Conservation (phyloP, 257 asterid genomes). For the Nicotiana attenuata region DNA sequence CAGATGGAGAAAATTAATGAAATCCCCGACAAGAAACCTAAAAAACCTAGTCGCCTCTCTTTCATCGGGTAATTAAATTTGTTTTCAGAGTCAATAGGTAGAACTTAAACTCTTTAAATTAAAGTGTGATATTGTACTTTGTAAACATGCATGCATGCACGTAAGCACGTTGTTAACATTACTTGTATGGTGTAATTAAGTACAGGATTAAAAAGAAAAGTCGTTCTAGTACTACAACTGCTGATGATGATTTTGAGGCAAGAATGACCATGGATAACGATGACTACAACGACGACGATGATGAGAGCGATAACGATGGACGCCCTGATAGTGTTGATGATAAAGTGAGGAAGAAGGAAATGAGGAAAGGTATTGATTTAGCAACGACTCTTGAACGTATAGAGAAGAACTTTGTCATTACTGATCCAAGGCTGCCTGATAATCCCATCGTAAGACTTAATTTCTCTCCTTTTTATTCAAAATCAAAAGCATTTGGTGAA, state of each 20-base stretch:
- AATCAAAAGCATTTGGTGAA: not conserved
- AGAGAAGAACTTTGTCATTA: slow-evolving; percentile 92
- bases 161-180: not conserved
- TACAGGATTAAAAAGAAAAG: slow-evolving; percentile 71
- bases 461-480: not conserved
- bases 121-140: too few relatives aligned
- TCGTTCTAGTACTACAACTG: slow-evolving; percentile 38
- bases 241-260: slow-evolving; percentile 35
- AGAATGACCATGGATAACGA: slow-evolving; percentile 33
- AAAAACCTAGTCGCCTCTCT: slow-evolving; percentile 61
- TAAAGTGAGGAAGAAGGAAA: slow-evolving; percentile 89
- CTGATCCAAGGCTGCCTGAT: slow-evolving; percentile 97
- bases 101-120: not conserved
- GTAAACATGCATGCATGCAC: not conserved
- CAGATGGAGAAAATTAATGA: slow-evolving; percentile 63
- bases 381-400: slow-evolving; percentile 99
- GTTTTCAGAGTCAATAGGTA: not conserved
- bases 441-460: slow-evolving; percentile 83
- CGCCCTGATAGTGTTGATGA: slow-evolving; percentile 91
- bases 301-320: slow-evolving; percentile 52
- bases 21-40: slow-evolving; percentile 56
- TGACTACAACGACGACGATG: slow-evolving; percentile 36
- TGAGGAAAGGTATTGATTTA: slow-evolving; percentile 98
- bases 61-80: slow-evolving; percentile 50
- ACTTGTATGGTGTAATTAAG: not conserved